Conservation (phyloP, 2,329 filamentous ascomycete species). For the Zymoseptoria pseudotritici region DNA sequence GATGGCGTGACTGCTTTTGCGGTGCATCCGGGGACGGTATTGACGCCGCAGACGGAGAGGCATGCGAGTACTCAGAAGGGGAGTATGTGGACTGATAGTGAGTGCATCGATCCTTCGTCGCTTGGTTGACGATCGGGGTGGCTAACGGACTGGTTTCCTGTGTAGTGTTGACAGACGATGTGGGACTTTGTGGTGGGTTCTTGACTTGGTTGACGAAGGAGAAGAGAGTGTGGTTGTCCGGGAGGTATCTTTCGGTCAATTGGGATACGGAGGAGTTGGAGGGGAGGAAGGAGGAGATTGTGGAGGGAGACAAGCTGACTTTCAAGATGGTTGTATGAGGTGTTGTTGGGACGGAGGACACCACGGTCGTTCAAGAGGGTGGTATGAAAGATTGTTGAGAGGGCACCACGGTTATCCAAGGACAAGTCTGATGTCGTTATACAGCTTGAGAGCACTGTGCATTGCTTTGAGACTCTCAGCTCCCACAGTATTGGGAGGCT, state of each 20-base stretch:
- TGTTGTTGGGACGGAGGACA: neutral
- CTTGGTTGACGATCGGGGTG: neutral
- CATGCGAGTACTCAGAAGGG: slow-evolving; percentile 10
- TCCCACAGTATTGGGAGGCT: too few species aligned
- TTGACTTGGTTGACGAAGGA: slow-evolving; percentile 27
- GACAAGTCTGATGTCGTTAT: neutral
- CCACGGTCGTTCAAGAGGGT: too few species aligned
- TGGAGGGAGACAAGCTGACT: slow-evolving; percentile 32
- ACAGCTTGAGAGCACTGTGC: neutral
- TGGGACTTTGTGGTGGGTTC: slow-evolving; percentile 26
- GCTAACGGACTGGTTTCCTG: neutral
- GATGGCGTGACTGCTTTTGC: slow-evolving; percentile 9
- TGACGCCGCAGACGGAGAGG: slow-evolving; percentile 7
- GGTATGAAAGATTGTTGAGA: too few species aligned
- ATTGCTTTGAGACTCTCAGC: neutral
- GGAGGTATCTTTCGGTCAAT: slow-evolving; percentile 30
- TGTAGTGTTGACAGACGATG: slow-evolving; percentile 22
- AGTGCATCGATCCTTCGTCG: neutral
- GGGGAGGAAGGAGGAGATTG: slow-evolving; percentile 29
- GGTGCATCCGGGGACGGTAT: slow-evolving; percentile 11
- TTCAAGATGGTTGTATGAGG: slow-evolving; percentile 17
- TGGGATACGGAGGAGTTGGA: slow-evolving; percentile 36
- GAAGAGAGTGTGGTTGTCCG: slow-evolving; percentile 33
- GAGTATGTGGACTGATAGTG: slow-evolving; percentile 5
- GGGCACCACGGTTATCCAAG: neutral